A percentile compares a stretch with the other conserved stretches of the same genome.
These are phyloP conservation scores for Coelastrella sp. DNA, from an alignment of 139 green algal genomes.

Conservation along the genomic window DNA sequence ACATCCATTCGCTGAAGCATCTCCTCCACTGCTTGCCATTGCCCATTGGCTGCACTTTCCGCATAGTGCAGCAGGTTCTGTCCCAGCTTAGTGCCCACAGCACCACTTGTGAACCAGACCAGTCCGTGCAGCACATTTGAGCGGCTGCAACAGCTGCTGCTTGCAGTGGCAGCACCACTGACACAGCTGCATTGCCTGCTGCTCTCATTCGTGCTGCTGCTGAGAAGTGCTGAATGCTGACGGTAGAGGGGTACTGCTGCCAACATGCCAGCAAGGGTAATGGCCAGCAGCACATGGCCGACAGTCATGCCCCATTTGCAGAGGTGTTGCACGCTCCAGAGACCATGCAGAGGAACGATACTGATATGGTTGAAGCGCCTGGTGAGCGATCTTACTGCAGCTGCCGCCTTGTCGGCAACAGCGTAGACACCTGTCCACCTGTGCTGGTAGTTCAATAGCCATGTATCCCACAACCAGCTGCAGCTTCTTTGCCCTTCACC, in stretches of 20 bases:
- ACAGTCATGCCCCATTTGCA: not conserved
- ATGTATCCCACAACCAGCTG: too few relatives aligned
- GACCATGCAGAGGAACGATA: too few relatives aligned
- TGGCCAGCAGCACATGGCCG: not conserved
- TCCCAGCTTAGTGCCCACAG: not conserved
- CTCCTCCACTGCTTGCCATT: not conserved
- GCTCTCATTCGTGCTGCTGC: not conserved
- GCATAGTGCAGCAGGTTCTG: not conserved
- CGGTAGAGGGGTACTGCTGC: not conserved
- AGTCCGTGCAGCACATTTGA: too few relatives aligned
- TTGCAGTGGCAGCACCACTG: not conserved
- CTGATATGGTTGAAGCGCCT: too few relatives aligned
- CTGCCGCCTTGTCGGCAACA: too few relatives aligned
- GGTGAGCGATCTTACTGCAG: too few relatives aligned
- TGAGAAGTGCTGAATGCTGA: not conserved
- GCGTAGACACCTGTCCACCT: too few relatives aligned
- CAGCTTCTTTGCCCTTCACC: too few relatives aligned
- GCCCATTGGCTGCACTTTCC: not conserved
- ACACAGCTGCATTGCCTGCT: not conserved
- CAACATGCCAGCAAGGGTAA: not conserved
- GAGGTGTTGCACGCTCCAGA: not conserved
- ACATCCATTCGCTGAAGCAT: conserved; percentile 38
- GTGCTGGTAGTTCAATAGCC: too few relatives aligned
- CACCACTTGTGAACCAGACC: too few relatives aligned
- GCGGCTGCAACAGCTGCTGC: not conserved